Base-by-base conservation (phyloP, 1,284 basidiomycete genomes). In the Phaffia rhodozyma region DNA sequence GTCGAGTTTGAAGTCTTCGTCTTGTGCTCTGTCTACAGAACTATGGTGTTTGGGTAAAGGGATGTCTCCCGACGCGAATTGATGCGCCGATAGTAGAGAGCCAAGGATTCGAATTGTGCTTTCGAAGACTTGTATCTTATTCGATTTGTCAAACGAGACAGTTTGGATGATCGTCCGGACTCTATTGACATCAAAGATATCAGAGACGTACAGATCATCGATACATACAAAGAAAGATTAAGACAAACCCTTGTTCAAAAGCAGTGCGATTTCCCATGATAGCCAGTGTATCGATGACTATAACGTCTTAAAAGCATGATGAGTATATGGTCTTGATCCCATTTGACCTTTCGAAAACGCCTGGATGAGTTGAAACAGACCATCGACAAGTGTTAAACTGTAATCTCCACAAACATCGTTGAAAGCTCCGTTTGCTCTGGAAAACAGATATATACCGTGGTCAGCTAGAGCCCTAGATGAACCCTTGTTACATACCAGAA, bases 361-460 rank as follows among this genome's bases (percentile, higher is more conserved):
- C 3, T 23, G 21, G 0, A 23, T 1, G 3, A 47, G 18, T 53
- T 32, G 52, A 18, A 32, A 53, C 30, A 20, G 11, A 53, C 52
- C 55, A 57, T 38, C n/a, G 52, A 51, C 27, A 32, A 29, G 51
- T 18, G 9, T 32, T 48, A 30, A 16, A 47, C 51, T 86, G 74
- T 86, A 92, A 74, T 91, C 91, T 34, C 89, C 90, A 21, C 85
- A 83, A 61, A 92, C 90, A 70, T 92, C 89, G 69, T 92, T 92
- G 47, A 81, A 76, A 1, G 83, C 86, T 69, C 83, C 79, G 68
- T 89, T 86, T 52, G 79, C 77, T 38, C 86, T 88, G 70, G 48
- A 21, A 55, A 20, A 30, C 16, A 47, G n/a, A 4, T 18, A 3
- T 21, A 7, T 25, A 58, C 38, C 61, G 57, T 56, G 48, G 66